phyloP scores from a whole-genome alignment of 2,329 filamentous ascomycete genomes.

The Thelonectria rubi region DNA sequence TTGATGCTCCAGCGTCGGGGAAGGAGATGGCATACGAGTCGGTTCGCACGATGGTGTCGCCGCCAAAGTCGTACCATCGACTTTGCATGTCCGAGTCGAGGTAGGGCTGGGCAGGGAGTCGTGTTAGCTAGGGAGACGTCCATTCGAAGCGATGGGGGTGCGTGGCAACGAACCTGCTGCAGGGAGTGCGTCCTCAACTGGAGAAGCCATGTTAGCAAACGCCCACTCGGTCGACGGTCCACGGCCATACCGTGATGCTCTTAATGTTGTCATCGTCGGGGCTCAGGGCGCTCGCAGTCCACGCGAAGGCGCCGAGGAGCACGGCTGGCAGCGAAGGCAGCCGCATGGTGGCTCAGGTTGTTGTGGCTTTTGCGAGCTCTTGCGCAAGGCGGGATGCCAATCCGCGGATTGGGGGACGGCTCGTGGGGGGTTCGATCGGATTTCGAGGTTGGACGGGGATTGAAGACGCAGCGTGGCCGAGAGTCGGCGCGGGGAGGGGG shows the following conservation, averaged over 20 bases:
- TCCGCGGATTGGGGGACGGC: slow-evolving; percentile 14
- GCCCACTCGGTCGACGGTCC: background rate
- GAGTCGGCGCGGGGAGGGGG: too few species aligned
- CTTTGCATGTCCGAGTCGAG: slow-evolving; percentile 98
- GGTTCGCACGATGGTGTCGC: slow-evolving; percentile 84
- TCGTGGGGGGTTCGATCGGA: slow-evolving; percentile 27
- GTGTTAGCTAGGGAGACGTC: slow-evolving; percentile 35
- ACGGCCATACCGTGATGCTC: slow-evolving; percentile 59
- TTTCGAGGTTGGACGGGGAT: slow-evolving; percentile 31
- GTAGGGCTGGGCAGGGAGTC: slow-evolving; percentile 73
- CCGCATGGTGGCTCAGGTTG: slow-evolving; percentile 53
- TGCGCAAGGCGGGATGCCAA: slow-evolving; percentile 26
- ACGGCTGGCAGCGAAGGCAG: slow-evolving; percentile 57
- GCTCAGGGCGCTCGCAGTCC: slow-evolving; percentile 59
- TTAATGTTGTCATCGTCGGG: slow-evolving; percentile 60
- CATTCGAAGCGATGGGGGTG: slow-evolving; percentile 31
- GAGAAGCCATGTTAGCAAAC: slow-evolving; percentile 34
- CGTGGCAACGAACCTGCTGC: slow-evolving; percentile 69
- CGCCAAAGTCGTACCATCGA: slow-evolving; percentile 99
- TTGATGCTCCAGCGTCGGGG: slow-evolving; percentile 20
- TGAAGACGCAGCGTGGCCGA: slow-evolving; percentile 30
- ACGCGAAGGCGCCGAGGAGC: slow-evolving; percentile 60
- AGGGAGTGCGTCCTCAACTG: slow-evolving; percentile 90
- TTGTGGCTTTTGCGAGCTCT: slow-evolving; percentile 24
- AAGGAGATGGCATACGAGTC: slow-evolving; percentile 64